Evolutionary conservation across 768 basidiomycete genomes (phyloP), one percentile per base, ranked within the genome.

Genomic region (Cyclocybe aegerita): DNA sequence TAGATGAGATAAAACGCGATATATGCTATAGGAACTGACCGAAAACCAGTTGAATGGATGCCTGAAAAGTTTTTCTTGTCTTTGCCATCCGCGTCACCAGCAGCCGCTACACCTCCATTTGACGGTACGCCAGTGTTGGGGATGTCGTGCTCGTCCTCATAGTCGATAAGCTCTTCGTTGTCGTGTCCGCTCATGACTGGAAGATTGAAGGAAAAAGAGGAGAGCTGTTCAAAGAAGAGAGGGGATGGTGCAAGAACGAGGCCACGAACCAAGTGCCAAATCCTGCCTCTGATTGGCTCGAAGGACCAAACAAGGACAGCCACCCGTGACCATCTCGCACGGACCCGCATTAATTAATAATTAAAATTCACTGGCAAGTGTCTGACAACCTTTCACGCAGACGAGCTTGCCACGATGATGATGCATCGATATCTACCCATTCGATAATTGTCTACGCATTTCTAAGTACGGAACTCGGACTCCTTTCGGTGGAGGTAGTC

Each of bases 21-120:
- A 47, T 34, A 36, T 52, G 29, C 37, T 45, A 15, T 48, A 12
- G 10, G 7, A 37, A 66, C 83, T 49, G 49, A 95, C 95, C 97
- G 84, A 75, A 99, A 99, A 51, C 97, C 97, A 55, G 97, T 99
- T n/a, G 95, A 95, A 78, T 99, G 97, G 63, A 99, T 98, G 30
- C 97, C 97, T 53, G 97, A 96, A 65, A 96, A 98, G 70, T 96
- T 97, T 83, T 95, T 96, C 80, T 93, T 93, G 61, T 91, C 90
- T 71, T 90, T 92, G 60, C 86, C 88, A 56, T 81, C 85, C 53
- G 74, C 83, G 39, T 79, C 77, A 50, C 74, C 78, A 39, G 72
- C 70, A 35, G 75, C 70, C 39, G 73, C 65, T 50, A 73, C 69
- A 53, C 77, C 75, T 46, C 78, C 81, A 50, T 79, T 80, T 30